Evolutionary conservation across 1,139 yeast genomes (phyloP).

Genomic region (Dujonia santamariae): DNA sequence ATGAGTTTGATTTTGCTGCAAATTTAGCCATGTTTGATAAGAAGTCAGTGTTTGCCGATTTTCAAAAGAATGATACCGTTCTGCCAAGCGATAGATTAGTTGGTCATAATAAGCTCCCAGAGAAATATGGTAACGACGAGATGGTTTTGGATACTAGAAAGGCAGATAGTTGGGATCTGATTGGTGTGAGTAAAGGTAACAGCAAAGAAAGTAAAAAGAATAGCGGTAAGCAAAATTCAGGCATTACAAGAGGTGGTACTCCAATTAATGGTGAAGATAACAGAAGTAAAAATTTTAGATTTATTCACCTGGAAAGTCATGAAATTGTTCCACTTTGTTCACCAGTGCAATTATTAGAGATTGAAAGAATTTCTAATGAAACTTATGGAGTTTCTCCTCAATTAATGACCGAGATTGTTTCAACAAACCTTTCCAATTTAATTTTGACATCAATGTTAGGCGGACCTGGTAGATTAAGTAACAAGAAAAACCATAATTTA

Average conservation of each 20-base stretch:
- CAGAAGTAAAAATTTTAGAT: slow-evolving; percentile 1
- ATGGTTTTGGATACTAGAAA: slow-evolving; percentile 58
- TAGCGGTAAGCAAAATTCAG: neutral
- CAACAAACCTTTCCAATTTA: slow-evolving; percentile 61
- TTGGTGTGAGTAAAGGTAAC: slow-evolving; percentile 21
- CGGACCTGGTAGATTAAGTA: slow-evolving; percentile 59
- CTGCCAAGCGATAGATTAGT: slow-evolving; percentile 66
- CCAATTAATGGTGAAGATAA: slow-evolving; percentile 2
- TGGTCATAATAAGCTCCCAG: slow-evolving; percentile 61
- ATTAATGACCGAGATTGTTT: slow-evolving; percentile 66
- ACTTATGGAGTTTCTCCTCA: slow-evolving; percentile 48
- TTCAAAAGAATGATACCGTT: slow-evolving; percentile 60
- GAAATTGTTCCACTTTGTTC: slow-evolving; percentile 59
- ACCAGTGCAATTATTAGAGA: slow-evolving; percentile 79
- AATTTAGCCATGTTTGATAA: slow-evolving; percentile 84
- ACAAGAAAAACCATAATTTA: slow-evolving; percentile 61
- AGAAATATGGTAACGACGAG: slow-evolving; percentile 65
- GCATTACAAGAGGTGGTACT: slow-evolving; percentile 4
- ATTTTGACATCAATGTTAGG: slow-evolving; percentile 60
- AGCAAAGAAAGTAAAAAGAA: neutral
- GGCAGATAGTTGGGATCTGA: slow-evolving; percentile 56
- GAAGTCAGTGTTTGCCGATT: slow-evolving; percentile 71
- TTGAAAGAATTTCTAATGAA: slow-evolving; percentile 60
- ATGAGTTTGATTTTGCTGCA: slow-evolving; percentile 85
- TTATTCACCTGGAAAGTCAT: slow-evolving; percentile 9